These are phyloP conservation scores for Rhizopogon vulgaris DNA, from an alignment of 768 basidiomycete genomes.

Conservation along the genomic window DNA sequence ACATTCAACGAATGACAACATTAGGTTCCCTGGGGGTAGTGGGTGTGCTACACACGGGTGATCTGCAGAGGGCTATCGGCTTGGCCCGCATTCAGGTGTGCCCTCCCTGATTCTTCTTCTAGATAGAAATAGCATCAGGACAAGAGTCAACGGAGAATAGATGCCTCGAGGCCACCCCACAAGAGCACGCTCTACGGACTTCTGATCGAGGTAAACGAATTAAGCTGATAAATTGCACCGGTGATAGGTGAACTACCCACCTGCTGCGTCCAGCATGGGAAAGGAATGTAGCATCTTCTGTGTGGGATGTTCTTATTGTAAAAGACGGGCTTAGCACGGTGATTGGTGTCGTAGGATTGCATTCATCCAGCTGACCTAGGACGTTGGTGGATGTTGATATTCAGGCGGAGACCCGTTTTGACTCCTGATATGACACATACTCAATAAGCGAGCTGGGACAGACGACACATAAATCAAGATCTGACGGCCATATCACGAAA, in stretches of 20 bases:
- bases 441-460: background rate
- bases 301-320: background rate
- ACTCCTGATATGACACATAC: background rate
- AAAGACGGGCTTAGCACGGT: background rate
- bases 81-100: too few species aligned
- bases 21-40: background rate
- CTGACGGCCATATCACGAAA: background rate
- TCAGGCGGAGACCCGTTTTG: background rate
- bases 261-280: background rate
- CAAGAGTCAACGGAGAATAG: background rate
- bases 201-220: background rate
- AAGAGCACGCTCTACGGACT: background rate
- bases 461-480: background rate
- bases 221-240: background rate
- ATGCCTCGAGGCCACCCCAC: conserved; percentile 2
- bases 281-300: background rate
- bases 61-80: background rate
- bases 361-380: background rate
- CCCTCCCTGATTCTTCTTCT: background rate
- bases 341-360: background rate
- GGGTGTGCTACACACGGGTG: background rate
- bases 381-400: background rate
- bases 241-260: background rate
- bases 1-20: background rate
- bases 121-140: background rate